Evolutionary conservation across 495 filamentous ascomycete genomes (phyloP).

Genomic region (Daldinia vernicosa): DNA sequence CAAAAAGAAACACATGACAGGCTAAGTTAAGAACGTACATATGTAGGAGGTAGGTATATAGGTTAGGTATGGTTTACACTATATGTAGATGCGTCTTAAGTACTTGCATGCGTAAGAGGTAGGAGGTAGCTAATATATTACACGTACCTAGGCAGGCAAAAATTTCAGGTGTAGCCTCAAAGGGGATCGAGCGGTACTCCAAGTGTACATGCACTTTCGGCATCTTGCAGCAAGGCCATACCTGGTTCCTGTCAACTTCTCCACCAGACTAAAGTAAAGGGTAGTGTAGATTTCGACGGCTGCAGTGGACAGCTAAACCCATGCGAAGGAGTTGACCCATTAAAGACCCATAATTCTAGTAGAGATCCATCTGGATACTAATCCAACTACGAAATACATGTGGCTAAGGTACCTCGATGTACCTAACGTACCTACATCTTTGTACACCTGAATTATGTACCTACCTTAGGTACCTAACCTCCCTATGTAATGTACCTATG

Average conservation of each 20-base stretch:
- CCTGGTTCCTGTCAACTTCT: slow-evolving; percentile 37
- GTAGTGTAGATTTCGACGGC: slow-evolving; percentile 37
- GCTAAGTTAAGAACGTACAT: not conserved
- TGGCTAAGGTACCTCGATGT: not conserved
- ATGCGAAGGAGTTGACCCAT: slow-evolving; percentile 30
- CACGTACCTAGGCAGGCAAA: not conserved
- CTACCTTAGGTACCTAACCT: not conserved
- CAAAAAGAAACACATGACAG: slow-evolving; percentile 20
- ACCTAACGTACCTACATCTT: slow-evolving; percentile 5
- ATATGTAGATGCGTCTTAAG: not conserved
- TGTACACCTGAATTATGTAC: not conserved
- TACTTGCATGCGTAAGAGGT: slow-evolving; percentile 1
- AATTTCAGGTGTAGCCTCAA: not conserved
- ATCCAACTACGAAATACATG: slow-evolving; percentile 7
- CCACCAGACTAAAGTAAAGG: slow-evolving; percentile 29
- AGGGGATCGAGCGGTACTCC: not conserved
- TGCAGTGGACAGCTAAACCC: slow-evolving; percentile 25
- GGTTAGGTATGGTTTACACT: not conserved
- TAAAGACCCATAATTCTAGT: slow-evolving; percentile 18
- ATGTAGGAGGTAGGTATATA: not conserved
- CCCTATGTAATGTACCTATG: too few relatives aligned
- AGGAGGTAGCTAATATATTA: slow-evolving; percentile 1
- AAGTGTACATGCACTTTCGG: slow-evolving; percentile 28
- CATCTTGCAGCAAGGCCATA: slow-evolving; percentile 33
- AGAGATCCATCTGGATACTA: slow-evolving; percentile 41